These are phyloP conservation scores for Rhizodiscina lignyota DNA, from an alignment of 495 filamentous ascomycete species.

Conservation along the genomic window DNA sequence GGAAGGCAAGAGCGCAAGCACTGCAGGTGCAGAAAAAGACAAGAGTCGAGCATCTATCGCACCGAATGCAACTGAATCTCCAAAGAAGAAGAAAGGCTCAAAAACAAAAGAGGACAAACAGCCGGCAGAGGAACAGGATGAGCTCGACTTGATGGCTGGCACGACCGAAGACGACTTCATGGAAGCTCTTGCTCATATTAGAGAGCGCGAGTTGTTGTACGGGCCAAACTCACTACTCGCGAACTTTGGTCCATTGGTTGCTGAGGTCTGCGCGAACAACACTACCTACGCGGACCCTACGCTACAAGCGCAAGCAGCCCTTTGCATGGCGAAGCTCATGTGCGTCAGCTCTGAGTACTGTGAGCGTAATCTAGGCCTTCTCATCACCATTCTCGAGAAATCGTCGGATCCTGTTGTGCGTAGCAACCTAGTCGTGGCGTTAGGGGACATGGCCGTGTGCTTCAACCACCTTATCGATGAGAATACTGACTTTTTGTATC, in stretches of 20 bases:
- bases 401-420: slow-evolving; percentile 78
- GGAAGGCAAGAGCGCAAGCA: slow-evolving; percentile 48
- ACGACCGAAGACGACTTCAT: slow-evolving; percentile 98
- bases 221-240: slow-evolving; percentile 69
- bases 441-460: slow-evolving; percentile 98
- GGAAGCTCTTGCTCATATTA: slow-evolving; percentile 85
- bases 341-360: slow-evolving; percentile 74
- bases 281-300: slow-evolving; percentile 73
- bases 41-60: slow-evolving; percentile 4
- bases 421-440: slow-evolving; percentile 88
- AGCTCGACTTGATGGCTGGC: slow-evolving; percentile 90
- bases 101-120: slow-evolving; percentile 26
- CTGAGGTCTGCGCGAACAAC: slow-evolving; percentile 89
- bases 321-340: slow-evolving; percentile 98
- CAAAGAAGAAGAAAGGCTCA: slow-evolving; percentile 31
- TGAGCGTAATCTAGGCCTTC: slow-evolving; percentile 76
- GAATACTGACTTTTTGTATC: slow-evolving; percentile 95
- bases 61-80: slow-evolving; percentile 10
- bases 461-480: slow-evolving; percentile 99
- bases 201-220: slow-evolving; percentile 86
- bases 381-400: slow-evolving; percentile 95
- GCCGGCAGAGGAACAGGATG: slow-evolving; percentile 32
- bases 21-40: slow-evolving; percentile 14
- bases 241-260: slow-evolving; percentile 77
- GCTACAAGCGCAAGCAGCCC: slow-evolving; percentile 79